Evolutionary conservation across 2,329 filamentous ascomycete genomes (phyloP).

Genomic region (Trichothecium sympodiale): DNA sequence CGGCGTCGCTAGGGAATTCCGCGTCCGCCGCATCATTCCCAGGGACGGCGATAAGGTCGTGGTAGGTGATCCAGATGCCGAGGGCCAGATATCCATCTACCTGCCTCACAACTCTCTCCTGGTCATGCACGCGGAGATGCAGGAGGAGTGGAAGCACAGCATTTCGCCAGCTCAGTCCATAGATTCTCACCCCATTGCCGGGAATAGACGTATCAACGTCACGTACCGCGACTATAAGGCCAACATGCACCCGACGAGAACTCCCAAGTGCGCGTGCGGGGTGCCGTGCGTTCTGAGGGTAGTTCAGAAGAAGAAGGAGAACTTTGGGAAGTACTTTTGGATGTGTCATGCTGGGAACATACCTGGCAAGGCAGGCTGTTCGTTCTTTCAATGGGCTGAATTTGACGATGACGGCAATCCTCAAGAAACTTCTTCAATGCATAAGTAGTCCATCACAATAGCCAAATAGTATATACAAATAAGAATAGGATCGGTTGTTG

Average conservation of each 20-base stretch:
- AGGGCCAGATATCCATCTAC: constrained; percentile 85
- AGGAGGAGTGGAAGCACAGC: constrained; percentile 91
- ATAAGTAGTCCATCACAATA: no score
- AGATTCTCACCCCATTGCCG: constrained; percentile 73
- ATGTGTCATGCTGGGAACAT: constrained; percentile 76
- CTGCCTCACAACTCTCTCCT: constrained; percentile 89
- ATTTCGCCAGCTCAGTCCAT: constrained; percentile 67
- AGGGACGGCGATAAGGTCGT: constrained; percentile 34
- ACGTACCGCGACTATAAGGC: constrained; percentile 84
- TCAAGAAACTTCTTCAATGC: constrained; percentile 5
- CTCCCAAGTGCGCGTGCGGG: constrained; percentile 66
- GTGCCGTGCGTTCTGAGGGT: constrained; percentile 62
- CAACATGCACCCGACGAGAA: constrained; percentile 64
- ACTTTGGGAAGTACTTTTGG: constrained; percentile 77
- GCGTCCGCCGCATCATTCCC: constrained; percentile 66
- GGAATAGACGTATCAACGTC: constrained; percentile 77
- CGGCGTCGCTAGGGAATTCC: constrained; percentile 87
- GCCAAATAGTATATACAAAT: no score
- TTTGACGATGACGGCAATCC: constrained; percentile 84
- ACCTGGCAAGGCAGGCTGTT: constrained; percentile 57
- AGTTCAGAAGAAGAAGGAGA: constrained; percentile 68
- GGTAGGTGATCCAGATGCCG: constrained; percentile 43
- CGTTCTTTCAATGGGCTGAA: constrained; percentile 75
- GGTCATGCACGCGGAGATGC: constrained; percentile 96
- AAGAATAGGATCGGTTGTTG: no score